Evolutionary conservation across 345 rosid genomes (phyloP).

Genomic region (Moringa oleifera): DNA sequence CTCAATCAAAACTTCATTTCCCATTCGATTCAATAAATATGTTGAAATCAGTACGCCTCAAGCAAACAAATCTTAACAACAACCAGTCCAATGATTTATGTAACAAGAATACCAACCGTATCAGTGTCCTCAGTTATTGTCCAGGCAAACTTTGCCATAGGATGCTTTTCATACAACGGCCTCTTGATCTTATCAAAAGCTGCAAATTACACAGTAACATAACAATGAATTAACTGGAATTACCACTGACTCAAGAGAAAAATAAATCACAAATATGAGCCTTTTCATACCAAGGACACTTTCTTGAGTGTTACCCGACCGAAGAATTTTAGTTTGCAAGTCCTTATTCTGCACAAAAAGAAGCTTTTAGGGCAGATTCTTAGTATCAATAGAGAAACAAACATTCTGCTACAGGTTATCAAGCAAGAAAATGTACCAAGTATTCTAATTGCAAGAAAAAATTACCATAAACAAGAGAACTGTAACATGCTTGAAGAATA

Average conservation of each 20-base stretch:
- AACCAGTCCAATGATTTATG: not conserved
- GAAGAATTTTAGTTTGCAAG: conserved; percentile 54
- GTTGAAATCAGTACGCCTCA: not conserved
- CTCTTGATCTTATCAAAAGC: conserved; percentile 83
- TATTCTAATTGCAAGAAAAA: not conserved
- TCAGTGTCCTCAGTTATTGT: conserved; percentile 78
- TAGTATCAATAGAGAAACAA: not conserved
- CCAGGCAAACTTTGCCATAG: conserved; percentile 91
- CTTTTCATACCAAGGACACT: conserved; percentile 56
- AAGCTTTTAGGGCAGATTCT: conserved; percentile 1
- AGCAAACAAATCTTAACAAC: too few relatives aligned
- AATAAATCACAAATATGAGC: conserved; percentile 8
- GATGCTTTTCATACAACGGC: conserved; percentile 93
- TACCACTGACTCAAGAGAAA: conserved; percentile 12
- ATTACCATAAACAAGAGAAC: not conserved
- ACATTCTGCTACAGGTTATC: not conserved
- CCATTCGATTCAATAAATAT: not conserved
- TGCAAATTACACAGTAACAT: conserved; percentile 32
- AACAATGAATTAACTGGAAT: conserved; percentile 15
- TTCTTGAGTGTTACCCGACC: conserved; percentile 57
- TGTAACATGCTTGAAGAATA: conserved; percentile 7
- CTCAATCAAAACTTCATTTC: not conserved
- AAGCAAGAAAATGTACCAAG: not conserved
- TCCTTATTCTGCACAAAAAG: conserved; percentile 51
- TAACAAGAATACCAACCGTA: conserved; percentile 44